Evolutionary conservation across 2,329 filamentous ascomycete genomes (phyloP).

Genomic region (Incumbomyces lentus): DNA sequence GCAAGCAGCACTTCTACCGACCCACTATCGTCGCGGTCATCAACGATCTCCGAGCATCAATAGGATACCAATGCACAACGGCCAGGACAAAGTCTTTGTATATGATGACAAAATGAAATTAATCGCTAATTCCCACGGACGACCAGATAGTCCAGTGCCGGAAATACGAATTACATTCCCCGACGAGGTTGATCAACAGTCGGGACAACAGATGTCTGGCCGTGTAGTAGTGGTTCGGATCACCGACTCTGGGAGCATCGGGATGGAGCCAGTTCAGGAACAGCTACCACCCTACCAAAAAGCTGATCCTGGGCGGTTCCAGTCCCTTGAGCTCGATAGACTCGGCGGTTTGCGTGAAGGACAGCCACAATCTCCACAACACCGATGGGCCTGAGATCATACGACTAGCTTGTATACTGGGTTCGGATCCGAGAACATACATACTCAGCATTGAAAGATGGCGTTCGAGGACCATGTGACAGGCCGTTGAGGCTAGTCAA

Average conservation of each 20-base stretch:
- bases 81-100: slow-evolving; percentile 62
- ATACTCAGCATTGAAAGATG: too few species aligned
- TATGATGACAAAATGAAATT: slow-evolving; percentile 72
- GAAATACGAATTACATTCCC: slow-evolving; percentile 98
- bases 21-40: slow-evolving; percentile 51
- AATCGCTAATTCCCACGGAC: slow-evolving; percentile 62
- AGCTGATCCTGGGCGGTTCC: slow-evolving; percentile 67
- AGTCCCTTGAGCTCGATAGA: slow-evolving; percentile 86
- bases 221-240: slow-evolving; percentile 86
- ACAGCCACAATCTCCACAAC: slow-evolving; percentile 30
- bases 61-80: slow-evolving; percentile 37
- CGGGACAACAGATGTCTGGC: slow-evolving; percentile 61
- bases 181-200: slow-evolving; percentile 74
- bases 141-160: slow-evolving; percentile 74
- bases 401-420: neutral
- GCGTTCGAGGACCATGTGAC: too few species aligned
- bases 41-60: slow-evolving; percentile 51
- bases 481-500: too few species aligned
- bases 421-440: neutral
- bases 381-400: slow-evolving; percentile 10
- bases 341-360: slow-evolving; percentile 95
- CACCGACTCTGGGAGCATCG: slow-evolving; percentile 73
- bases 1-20: slow-evolving; percentile 50
- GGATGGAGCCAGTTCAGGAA: slow-evolving; percentile 72
- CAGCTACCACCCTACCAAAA: slow-evolving; percentile 77